phyloP scores from a whole-genome alignment of 2,329 filamentous ascomycete genomes.

The Parafenestella ontariensis region DNA sequence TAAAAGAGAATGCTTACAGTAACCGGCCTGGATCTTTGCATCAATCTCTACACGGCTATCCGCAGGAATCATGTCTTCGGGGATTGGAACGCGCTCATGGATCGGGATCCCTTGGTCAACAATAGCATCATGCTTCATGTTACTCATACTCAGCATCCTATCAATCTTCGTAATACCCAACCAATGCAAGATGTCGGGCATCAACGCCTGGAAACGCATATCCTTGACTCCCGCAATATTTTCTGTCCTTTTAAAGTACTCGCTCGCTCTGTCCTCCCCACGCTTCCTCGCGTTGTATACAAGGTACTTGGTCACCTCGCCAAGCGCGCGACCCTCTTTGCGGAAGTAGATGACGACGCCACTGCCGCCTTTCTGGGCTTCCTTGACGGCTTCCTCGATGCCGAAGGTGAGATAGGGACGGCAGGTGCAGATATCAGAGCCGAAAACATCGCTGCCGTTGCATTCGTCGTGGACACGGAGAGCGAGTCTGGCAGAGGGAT shows the following conservation, averaged over 20 bases:
- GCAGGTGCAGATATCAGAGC: slow-evolving; percentile 97
- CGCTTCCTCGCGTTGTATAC: slow-evolving; percentile 83
- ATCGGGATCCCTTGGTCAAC: slow-evolving; percentile 88
- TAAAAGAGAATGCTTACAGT: slow-evolving; percentile 62
- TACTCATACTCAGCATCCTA: slow-evolving; percentile 97
- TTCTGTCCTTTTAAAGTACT: slow-evolving; percentile 97
- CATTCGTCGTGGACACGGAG: slow-evolving; percentile 88
- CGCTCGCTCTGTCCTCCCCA: slow-evolving; percentile 78
- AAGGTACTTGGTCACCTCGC: slow-evolving; percentile 89
- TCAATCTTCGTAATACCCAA: slow-evolving; percentile 98
- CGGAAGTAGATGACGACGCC: slow-evolving; percentile 98
- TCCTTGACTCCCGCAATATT: slow-evolving; percentile 96
- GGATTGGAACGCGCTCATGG: slow-evolving; percentile 87
- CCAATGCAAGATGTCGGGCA: slow-evolving; percentile 98
- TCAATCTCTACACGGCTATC: slow-evolving; percentile 99
- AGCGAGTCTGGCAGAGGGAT: slow-evolving; percentile 80
- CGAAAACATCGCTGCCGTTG: slow-evolving; percentile 97
- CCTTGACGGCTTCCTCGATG: slow-evolving; percentile 95
- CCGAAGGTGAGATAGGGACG: slow-evolving; percentile 95
- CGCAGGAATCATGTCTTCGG: slow-evolving; percentile 90
- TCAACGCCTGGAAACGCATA: slow-evolving; percentile 97
- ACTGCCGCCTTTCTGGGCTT: slow-evolving; percentile 91
- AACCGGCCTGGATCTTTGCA: slow-evolving; percentile 93
- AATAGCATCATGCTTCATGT: slow-evolving; percentile 93
- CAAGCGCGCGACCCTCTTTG: slow-evolving; percentile 92